Conservation (phyloP, 83 land plant species). For the Picea engelmannii region DNA sequence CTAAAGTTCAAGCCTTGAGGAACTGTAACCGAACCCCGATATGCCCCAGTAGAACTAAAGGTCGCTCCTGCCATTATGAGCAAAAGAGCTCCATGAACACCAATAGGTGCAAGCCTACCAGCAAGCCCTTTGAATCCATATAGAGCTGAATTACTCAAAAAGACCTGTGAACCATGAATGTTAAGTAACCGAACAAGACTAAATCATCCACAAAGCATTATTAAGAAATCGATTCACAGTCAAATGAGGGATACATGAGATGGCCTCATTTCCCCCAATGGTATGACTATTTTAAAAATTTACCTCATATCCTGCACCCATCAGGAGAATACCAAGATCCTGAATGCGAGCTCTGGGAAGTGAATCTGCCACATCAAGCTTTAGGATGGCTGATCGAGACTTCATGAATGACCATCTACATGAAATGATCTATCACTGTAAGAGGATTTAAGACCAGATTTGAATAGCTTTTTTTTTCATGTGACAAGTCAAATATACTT, state of each 20-base stretch:
- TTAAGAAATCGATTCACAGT: neutral
- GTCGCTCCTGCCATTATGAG: slow-evolving; percentile 95
- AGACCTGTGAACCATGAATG: slow-evolving; percentile 52
- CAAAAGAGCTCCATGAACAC: slow-evolving; percentile 83
- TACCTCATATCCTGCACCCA: slow-evolving; percentile 89
- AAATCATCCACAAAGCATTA: neutral
- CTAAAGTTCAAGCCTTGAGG: slow-evolving; percentile 94
- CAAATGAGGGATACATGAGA: neutral
- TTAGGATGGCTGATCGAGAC: slow-evolving; percentile 53
- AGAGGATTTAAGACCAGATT: neutral
- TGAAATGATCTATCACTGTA: neutral
- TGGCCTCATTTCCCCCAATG: neutral
- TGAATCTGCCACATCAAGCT: slow-evolving; percentile 65
- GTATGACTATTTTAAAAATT: neutral
- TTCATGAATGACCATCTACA: slow-evolving; percentile 84
- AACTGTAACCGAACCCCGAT: slow-evolving; percentile 83
- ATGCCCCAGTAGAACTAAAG: slow-evolving; percentile 84
- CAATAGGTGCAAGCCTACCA: slow-evolving; percentile 94
- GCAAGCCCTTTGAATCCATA: slow-evolving; percentile 95
- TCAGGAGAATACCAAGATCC: slow-evolving; percentile 76
- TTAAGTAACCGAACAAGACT: neutral
- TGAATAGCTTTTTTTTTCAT: neutral
- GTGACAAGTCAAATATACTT: neutral
- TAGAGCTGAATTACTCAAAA: slow-evolving; percentile 70
- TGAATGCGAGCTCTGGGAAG: slow-evolving; percentile 65